phyloP scores from a whole-genome alignment of 768 basidiomycete species.

The Krasilnikovozyma curviuscula region DNA sequence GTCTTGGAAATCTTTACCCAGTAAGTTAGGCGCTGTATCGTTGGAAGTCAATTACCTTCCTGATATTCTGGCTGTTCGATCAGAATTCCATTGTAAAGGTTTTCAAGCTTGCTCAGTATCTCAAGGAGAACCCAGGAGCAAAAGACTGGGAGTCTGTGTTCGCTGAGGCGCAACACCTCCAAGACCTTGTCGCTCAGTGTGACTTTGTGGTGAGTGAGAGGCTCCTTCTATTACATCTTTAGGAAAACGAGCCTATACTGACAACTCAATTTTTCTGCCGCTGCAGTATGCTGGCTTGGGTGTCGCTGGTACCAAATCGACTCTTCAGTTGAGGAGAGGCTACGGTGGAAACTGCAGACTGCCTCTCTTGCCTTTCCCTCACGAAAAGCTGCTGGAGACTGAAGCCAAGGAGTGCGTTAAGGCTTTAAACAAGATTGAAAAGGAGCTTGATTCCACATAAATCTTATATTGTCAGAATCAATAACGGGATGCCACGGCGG shows the following conservation, averaged over 20 bases:
- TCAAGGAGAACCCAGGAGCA: slow-evolving; percentile 22
- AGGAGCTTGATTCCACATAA: too few species aligned
- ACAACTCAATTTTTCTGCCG: too few species aligned
- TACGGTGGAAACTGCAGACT: slow-evolving; percentile 64
- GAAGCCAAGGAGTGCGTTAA: slow-evolving; percentile 56
- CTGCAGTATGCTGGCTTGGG: slow-evolving; percentile 53
- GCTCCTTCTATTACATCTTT: too few species aligned
- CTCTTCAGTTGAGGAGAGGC: slow-evolving; percentile 46
- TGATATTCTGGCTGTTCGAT: slow-evolving; percentile 1
- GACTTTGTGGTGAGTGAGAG: too few species aligned
- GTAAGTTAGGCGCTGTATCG: background rate
- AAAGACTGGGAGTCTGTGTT: slow-evolving; percentile 32
- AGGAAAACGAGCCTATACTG: too few species aligned
- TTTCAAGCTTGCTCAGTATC: slow-evolving; percentile 42
- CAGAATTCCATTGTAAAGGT: slow-evolving; percentile 44
- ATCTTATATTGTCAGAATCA: too few species aligned
- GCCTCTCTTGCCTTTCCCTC: slow-evolving; percentile 50
- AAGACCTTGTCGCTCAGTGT: slow-evolving; percentile 59
- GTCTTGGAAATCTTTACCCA: slow-evolving; percentile 53
- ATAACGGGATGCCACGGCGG: too few species aligned
- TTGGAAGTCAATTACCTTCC: background rate
- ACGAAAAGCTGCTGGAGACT: slow-evolving; percentile 38
- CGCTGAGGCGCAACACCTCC: slow-evolving; percentile 49
- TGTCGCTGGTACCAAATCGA: slow-evolving; percentile 65
- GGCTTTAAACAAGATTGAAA: slow-evolving; percentile 46